These are phyloP conservation scores for Phytophthora pluvialis DNA, from an alignment of 352 stramenopile species.

Conservation along the genomic window DNA sequence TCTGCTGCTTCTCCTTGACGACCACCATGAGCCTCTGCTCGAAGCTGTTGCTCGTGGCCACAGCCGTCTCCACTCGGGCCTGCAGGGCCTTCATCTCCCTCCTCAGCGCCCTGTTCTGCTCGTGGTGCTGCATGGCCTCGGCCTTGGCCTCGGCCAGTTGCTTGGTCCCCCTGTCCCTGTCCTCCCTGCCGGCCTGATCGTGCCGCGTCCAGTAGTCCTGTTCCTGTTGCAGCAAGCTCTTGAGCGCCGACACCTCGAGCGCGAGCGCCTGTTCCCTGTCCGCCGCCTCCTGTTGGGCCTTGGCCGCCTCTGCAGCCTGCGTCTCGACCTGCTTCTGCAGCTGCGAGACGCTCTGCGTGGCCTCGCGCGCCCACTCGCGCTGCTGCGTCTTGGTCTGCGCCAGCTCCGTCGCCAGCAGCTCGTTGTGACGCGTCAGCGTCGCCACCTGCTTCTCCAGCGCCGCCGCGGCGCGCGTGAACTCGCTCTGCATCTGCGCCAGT, in stretches of 20 bases:
- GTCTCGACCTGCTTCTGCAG: constrained; percentile 33
- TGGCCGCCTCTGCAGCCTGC: constrained; percentile 19
- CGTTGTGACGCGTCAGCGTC: constrained; percentile 58
- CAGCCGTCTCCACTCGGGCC: constrained; percentile 52
- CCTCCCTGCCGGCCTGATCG: constrained; percentile 26
- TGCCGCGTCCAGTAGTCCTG: constrained; percentile 52
- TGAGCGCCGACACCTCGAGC: constrained; percentile 46
- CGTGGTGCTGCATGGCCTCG: constrained; percentile 36
- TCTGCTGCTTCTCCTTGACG: constrained; percentile 52
- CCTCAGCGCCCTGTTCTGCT: constrained; percentile 43
- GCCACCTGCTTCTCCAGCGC: constrained; percentile 67
- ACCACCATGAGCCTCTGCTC: constrained; percentile 56
- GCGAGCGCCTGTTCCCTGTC: constrained; percentile 32
- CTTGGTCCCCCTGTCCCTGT: constrained; percentile 41
- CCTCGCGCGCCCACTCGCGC: constrained; percentile 12
- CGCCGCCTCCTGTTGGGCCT: constrained; percentile 17
- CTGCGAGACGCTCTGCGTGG: constrained; percentile 17
- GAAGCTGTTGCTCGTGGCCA: constrained; percentile 55
- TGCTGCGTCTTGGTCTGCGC: constrained; percentile 19
- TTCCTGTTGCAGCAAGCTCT: constrained; percentile 55
- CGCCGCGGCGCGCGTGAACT: constrained; percentile 56
- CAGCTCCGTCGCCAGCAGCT: constrained; percentile 43
- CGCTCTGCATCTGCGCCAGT: constrained; percentile 64
- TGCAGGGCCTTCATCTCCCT: constrained; percentile 56
- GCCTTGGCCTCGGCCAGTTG: constrained; percentile 42